Base-by-base conservation (phyloP, 2,329 filamentous ascomycete genomes). In the Colletotrichum destructivum region DNA sequence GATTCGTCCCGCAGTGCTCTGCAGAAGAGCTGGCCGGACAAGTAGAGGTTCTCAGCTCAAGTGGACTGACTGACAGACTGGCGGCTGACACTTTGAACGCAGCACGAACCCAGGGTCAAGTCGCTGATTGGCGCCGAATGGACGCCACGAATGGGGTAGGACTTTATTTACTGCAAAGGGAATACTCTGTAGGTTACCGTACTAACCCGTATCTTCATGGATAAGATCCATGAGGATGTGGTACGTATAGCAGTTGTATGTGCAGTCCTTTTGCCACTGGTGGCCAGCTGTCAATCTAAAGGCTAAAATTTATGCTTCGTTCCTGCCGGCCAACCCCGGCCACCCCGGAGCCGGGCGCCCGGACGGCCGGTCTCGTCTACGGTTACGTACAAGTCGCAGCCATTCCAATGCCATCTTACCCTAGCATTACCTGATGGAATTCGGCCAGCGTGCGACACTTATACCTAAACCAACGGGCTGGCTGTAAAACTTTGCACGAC, bases 321-420 rank as follows among this genome's bases (percentile, higher is more conserved):
- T 64, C 49, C 13, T 61, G n/a, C 64, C 55, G 54, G 44, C 35
- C 35, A 38, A 38, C 35, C 35, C 35, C 35, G 35, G 9, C 38
- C 44, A 51, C 42, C 61, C 60, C 66, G 42, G 51, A 31, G 52
- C 52, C 52, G 52, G 66, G 44, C 38, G 31, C 31, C 52, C 61
- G 44, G 13, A 44, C 26, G 42, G 60, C 61, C 52, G 35, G 61
- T 65, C 66, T 65, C 52, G 51, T 65, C 61, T 46, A 31, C 51
- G 52, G 66, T 69, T 54, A 65, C 66, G 65, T 62, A 62, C 47
- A 64, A 55, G 49, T 64, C 23, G 35, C 62, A 64, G n/a, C 38
- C 47, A 55, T 31, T 31, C 16, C 31, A 40, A 23, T 47, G 38
- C 12, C 49, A 31, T 63, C 15, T 55, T 62, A 47, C 65, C 16